phyloP scores from a whole-genome alignment of 2,329 filamentous ascomycete genomes.

The Phyllosticta capitalensis region DNA sequence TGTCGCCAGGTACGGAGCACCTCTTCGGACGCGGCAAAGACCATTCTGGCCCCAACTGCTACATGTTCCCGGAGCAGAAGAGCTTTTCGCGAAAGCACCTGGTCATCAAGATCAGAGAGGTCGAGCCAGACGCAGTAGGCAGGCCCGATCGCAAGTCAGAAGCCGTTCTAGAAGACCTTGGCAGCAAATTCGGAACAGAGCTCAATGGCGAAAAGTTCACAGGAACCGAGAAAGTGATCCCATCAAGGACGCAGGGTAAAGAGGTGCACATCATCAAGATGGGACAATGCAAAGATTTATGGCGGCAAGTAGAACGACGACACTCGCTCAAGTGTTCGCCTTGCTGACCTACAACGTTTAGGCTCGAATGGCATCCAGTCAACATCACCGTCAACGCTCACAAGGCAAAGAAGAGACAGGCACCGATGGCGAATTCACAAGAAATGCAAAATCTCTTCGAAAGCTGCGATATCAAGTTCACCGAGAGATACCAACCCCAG shows the following conservation, averaged over 20 bases:
- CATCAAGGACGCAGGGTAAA: slow-evolving; percentile 39
- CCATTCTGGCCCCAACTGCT: slow-evolving; percentile 43
- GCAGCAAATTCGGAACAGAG: slow-evolving; percentile 73
- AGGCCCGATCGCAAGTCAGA: slow-evolving; percentile 51
- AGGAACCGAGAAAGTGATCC: slow-evolving; percentile 32
- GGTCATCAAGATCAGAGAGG: slow-evolving; percentile 59
- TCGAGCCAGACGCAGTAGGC: slow-evolving; percentile 53
- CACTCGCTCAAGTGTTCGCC: no score
- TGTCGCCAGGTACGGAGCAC: slow-evolving; percentile 75
- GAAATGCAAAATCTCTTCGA: slow-evolving; percentile 59
- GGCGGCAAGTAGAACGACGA: slow-evolving; percentile 38
- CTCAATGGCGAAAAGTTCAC: slow-evolving; percentile 66
- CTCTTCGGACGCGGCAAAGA: slow-evolving; percentile 69
- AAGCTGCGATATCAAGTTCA: slow-evolving; percentile 79
- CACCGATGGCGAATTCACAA: slow-evolving; percentile 12
- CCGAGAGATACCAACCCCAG: slow-evolving; percentile 58
- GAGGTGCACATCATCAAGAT: slow-evolving; percentile 58
- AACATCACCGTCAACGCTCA: neutral
- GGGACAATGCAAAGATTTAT: slow-evolving; percentile 57
- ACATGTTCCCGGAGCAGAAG: slow-evolving; percentile 54
- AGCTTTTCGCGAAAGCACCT: slow-evolving; percentile 86
- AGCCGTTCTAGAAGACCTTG: slow-evolving; percentile 63
- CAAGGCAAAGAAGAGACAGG: neutral
- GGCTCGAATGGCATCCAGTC: slow-evolving; percentile 5
- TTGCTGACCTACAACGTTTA: neutral